These are phyloP conservation scores for Sugiyamaella mastotermitis DNA, from an alignment of 805 yeast species.

Conservation along the genomic window DNA sequence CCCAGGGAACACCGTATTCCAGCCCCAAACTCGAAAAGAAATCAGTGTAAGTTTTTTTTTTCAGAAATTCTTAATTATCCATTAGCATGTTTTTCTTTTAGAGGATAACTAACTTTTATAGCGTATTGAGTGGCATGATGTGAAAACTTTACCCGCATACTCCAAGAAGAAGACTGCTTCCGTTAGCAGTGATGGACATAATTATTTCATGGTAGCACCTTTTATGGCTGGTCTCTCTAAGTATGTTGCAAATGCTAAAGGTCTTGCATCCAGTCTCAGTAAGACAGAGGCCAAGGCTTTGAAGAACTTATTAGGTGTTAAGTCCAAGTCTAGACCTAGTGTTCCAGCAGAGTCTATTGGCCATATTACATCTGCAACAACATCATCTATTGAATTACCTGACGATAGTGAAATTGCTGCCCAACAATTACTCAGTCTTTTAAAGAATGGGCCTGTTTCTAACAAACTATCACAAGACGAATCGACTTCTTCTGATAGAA, in stretches of 20 bases:
- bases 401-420: constrained; percentile 19
- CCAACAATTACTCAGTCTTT: constrained; percentile 12
- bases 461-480: constrained; percentile 3
- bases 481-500: constrained; percentile 17
- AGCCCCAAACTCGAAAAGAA: constrained; percentile 82
- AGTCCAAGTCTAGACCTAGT: neutral
- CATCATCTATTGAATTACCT: constrained; percentile 7
- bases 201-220: constrained; percentile 33
- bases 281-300: constrained; percentile 26
- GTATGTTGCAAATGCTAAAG: constrained; percentile 28
- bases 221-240: constrained; percentile 30
- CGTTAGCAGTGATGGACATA: constrained; percentile 5
- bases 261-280: constrained; percentile 24
- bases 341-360: neutral
- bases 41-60: constrained; percentile 44
- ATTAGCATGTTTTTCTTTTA: too few relatives aligned
- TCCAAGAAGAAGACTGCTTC: constrained; percentile 11
- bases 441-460: constrained; percentile 11
- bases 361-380: constrained; percentile 7
- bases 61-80: too few relatives aligned
- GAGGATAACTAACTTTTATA: too few relatives aligned
- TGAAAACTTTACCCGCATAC: constrained; percentile 29
- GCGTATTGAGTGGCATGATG: constrained; percentile 63
- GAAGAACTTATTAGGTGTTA: constrained; percentile 27
- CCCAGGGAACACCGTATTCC: constrained; percentile 68